Conservation (phyloP, 2,329 filamentous ascomycete genomes). For the Chrysosporium queenslandicum region DNA sequence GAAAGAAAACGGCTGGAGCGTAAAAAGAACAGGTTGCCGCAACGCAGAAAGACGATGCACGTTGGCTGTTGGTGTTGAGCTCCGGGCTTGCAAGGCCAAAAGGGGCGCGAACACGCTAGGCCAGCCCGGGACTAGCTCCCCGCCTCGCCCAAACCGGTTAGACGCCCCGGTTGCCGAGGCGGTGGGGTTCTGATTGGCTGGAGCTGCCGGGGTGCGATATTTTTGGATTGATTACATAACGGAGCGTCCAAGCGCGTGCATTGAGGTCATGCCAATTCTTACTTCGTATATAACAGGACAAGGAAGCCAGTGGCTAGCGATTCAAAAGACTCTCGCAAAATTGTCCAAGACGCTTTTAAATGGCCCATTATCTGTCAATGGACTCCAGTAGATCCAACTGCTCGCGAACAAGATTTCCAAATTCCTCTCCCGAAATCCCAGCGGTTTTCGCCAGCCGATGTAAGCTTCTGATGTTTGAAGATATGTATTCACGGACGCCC, state of each 20-base stretch:
- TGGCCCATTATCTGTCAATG: not conserved
- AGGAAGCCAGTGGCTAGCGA: no score
- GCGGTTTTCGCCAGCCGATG: constrained; percentile 50
- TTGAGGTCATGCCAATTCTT: no score
- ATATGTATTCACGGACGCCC: constrained; percentile 54
- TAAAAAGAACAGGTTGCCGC: constrained; percentile 2
- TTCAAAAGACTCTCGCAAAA: no score
- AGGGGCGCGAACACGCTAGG: not conserved
- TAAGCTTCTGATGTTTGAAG: constrained; percentile 53
- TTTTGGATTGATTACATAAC: not conserved
- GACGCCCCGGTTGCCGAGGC: not conserved
- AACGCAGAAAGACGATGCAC: not conserved
- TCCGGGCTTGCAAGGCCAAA: not conserved
- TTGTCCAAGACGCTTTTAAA: no score
- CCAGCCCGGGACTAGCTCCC: not conserved
- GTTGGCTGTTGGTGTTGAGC: not conserved
- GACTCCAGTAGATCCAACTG: not conserved
- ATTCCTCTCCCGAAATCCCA: constrained; percentile 50
- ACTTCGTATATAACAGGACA: no score
- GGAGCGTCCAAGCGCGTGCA: no score
- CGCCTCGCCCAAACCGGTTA: no score
- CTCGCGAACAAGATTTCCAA: constrained; percentile 45
- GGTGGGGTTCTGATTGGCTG: not conserved
- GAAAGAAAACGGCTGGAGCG: not conserved
- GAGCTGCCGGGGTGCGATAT: not conserved